Evolutionary conservation across 75 land plant genomes (phyloP).

Genomic region (Larix kaempferi): DNA sequence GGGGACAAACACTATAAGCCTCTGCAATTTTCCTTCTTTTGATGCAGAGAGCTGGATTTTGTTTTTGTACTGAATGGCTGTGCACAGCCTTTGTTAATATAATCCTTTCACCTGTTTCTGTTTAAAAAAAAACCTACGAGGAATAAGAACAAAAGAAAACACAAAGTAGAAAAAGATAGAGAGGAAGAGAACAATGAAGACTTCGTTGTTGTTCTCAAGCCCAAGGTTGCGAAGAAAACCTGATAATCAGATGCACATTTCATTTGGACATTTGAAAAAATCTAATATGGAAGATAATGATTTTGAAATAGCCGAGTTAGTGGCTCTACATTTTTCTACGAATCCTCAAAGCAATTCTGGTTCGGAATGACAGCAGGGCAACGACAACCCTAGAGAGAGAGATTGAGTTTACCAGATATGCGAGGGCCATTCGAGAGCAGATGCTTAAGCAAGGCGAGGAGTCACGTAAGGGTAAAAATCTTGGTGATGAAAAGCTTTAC

Average conservation of each 20-base stretch:
- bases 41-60: too few relatives aligned
- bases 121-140: constrained; percentile 23
- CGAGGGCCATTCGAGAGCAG: constrained; percentile 85
- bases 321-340: too few relatives aligned
- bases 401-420: constrained; percentile 71
- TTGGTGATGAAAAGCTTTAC: constrained; percentile 61
- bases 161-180: constrained; percentile 38
- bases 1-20: too few relatives aligned
- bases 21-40: too few relatives aligned
- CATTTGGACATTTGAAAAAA: constrained; percentile 24
- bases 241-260: constrained; percentile 50
- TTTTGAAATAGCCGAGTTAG: neutral
- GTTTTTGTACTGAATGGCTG: too few relatives aligned
- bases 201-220: constrained; percentile 23
- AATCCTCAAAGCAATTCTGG: constrained; percentile 35
- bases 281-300: constrained; percentile 1
- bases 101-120: too few relatives aligned
- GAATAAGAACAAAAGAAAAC: constrained; percentile 73
- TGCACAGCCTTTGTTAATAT: too few relatives aligned
- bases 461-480: constrained; percentile 32
- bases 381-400: too few relatives aligned
- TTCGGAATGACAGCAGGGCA: constrained; percentile 29
- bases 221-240: constrained; percentile 28
- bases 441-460: constrained; percentile 78
- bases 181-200: constrained; percentile 18